Base-by-base conservation (phyloP, 768 basidiomycete species). In the Pisolithus albus region DNA sequence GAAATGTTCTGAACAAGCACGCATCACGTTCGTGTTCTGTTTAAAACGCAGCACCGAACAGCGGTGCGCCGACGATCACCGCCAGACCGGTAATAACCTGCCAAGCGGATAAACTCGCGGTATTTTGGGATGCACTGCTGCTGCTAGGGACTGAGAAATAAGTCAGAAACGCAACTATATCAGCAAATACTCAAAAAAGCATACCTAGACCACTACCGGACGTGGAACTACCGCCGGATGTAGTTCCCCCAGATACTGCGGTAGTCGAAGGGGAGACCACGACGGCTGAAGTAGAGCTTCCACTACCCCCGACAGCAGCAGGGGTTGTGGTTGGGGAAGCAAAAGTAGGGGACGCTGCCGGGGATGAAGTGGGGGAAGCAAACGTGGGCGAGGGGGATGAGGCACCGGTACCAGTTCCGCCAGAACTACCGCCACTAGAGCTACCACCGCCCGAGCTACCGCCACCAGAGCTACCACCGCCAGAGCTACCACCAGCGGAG, bases 81-180 rank as follows among this genome's bases (percentile, higher is more conserved):
- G 49, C 60, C 39, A 64, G 28, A 23, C 49, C 42, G 13, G 21
- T 23, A 7, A 47, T 23, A 7, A 47, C 26, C 19, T 46, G 46
- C 21, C 47, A 24, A 15, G 47, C 32, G 4, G 48, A 49, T 6
- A 21, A 28, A 11, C 44, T 10, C 7, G 55, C 49, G 1, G 53
- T 48, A 37, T 40, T 23, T 24, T 43, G 61, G 2, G 61, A 26
- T 7, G 61, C 49, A 23, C 54, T 54, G 15, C 37, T 45, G 26
- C 26, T 7, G 26, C 26, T 26, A 7, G 7, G 4, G 19, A 8
- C 44, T 34, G 34, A 15, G 34, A 34, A 34, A 23, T 7, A 36
- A 24, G 55, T 23, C 3, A 5, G 43, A 13, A 21, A 16, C 5
- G 30, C 13, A 42, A 18, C 21, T 21, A 55, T 18, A 18, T 34